Evolutionary conservation across 805 yeast species (phyloP), one percentile per base, ranked within the genome.

Genomic region (Candida odintsovae): DNA sequence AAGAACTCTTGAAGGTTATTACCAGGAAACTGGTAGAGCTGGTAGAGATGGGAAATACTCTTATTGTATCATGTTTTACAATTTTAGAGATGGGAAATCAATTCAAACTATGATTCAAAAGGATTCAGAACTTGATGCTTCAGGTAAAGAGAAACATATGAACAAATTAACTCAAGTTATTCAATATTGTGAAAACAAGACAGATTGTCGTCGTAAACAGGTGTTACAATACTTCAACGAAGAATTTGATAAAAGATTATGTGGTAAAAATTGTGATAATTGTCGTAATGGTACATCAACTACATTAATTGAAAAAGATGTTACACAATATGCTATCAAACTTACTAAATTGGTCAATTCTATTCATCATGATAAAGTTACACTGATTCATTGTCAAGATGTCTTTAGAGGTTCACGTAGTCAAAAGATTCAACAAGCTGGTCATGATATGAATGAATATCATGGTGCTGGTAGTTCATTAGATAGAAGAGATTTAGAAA

Each of bases 1-100:
- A 0, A 71, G 97, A 57, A 87, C 89, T 44, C 70, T 94, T 52
- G 99, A 94, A 66, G 98, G 97, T 0, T 94, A 94, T 64, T 94
- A 94, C 59, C 99, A 94, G 65, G 99, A 94, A 63, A 90, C 98
- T 1, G 99, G 99, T 8, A 80, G 99, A 66, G 99, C 98, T 4
- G 99, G 99, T 6, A 78, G 99, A 68, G 99, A 94, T 68, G 98
- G 99, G 0, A 68, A 76, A 8, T 78, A 71, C 39, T 85, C 96
- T 1, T 83, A 82, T 47, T 94, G 98, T 67, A 76, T 89, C 13
- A 75, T 92, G 76, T 92, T 78, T 56, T 94, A 85, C 64, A 76
- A 82, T 11, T 84, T 83, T 66, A 76, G 77, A 49, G 99, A 92
- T 67, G 95, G 92, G 0, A 70, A 90, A 47, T 69, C 80, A 25